Evolutionary conservation across 1,284 basidiomycete genomes (phyloP).

Genomic region (Inonotus hispidus): DNA sequence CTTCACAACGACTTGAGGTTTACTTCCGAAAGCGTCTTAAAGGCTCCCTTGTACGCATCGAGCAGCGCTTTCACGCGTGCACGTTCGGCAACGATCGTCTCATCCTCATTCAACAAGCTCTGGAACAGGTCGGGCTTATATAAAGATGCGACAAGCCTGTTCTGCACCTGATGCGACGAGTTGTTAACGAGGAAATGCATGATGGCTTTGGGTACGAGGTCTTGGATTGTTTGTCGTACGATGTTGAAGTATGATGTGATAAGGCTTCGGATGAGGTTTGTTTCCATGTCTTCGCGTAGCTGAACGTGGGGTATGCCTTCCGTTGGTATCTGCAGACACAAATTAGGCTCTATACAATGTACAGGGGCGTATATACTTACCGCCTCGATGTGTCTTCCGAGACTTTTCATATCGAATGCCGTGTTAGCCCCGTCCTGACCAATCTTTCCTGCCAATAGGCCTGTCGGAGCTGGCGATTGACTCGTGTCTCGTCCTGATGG

Average conservation of each 20-base stretch:
- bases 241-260: slow-evolving; percentile 97
- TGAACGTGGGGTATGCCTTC: slow-evolving; percentile 57
- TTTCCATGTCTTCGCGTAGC: slow-evolving; percentile 93
- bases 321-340: slow-evolving; percentile 42
- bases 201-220: slow-evolving; percentile 94
- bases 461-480: slow-evolving; percentile 45
- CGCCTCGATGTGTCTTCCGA: slow-evolving; percentile 93
- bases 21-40: slow-evolving; percentile 80
- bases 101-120: slow-evolving; percentile 93
- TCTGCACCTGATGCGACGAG: slow-evolving; percentile 95
- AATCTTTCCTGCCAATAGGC: slow-evolving; percentile 61
- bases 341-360: slow-evolving; percentile 7
- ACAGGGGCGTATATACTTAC: slow-evolving; percentile 43
- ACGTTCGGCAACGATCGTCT: slow-evolving; percentile 89
- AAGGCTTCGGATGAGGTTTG: slow-evolving; percentile 87
- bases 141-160: slow-evolving; percentile 84
- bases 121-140: slow-evolving; percentile 94
- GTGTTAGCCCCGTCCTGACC: slow-evolving; percentile 74
- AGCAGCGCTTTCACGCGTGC: slow-evolving; percentile 90
- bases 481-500: slow-evolving; percentile 56
- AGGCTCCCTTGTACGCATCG: slow-evolving; percentile 97
- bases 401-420: slow-evolving; percentile 97
- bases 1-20: slow-evolving; percentile 61
- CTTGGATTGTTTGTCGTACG: slow-evolving; percentile 94
- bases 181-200: slow-evolving; percentile 97